These are phyloP conservation scores for Lentinula detonsa DNA, from an alignment of 768 basidiomycete species.

Conservation along the genomic window DNA sequence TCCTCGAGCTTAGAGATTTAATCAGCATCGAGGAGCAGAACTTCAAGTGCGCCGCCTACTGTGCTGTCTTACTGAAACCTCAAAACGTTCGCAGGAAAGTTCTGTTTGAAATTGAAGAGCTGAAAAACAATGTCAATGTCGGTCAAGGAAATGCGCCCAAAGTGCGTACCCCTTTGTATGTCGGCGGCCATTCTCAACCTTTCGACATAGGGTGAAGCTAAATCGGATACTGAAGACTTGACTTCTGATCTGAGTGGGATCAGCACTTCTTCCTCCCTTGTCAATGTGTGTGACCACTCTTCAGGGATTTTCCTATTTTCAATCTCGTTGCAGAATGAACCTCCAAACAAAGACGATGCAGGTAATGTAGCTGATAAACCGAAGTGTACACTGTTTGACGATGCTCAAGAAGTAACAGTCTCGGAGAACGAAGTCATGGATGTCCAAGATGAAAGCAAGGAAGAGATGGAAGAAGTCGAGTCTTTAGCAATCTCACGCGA, in stretches of 20 bases:
- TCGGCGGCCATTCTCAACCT: too few relatives aligned
- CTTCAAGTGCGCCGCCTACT: constrained; percentile 56
- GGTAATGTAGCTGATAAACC: background rate
- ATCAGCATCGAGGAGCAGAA: constrained; percentile 69
- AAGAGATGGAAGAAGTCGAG: background rate
- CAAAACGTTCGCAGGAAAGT: background rate
- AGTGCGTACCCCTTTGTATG: background rate
- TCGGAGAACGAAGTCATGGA: background rate
- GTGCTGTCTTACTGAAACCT: background rate
- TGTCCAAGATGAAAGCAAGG: background rate
- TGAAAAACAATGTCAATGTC: background rate
- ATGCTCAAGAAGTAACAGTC: background rate
- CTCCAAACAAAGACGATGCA: background rate
- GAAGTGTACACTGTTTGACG: background rate
- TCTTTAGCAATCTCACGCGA: background rate
- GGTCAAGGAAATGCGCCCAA: background rate
- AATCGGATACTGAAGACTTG: background rate
- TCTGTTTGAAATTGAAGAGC: background rate
- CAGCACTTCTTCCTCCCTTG: background rate
- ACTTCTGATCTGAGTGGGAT: background rate
- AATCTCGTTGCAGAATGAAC: background rate
- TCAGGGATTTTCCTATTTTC: too few relatives aligned
- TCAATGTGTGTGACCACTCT: background rate
- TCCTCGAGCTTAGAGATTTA: constrained; percentile 64
- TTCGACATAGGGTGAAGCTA: background rate